Percentiles rank a stretch among this genome's conserved stretches.
Evolutionary conservation across 306 rosid species (phyloP).

Genomic region (barrel medic (Medicago truncatula)): DNA sequence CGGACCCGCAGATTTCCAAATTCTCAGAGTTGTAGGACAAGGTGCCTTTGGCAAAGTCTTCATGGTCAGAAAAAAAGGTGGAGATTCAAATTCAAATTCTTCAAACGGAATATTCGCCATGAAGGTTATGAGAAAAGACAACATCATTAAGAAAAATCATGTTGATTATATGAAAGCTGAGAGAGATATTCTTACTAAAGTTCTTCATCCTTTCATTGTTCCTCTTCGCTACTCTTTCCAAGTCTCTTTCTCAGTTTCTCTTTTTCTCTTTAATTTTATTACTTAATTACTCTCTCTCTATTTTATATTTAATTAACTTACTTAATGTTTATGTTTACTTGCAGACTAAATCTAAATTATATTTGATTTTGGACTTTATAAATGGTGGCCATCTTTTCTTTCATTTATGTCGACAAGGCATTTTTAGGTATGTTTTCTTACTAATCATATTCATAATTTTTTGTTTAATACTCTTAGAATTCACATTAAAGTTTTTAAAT

Average conservation of each 20-base stretch:
- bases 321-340: slow-evolving; percentile 36
- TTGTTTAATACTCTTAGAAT: not conserved
- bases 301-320: not conserved
- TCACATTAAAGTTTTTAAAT: not conserved
- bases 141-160: slow-evolving; percentile 85
- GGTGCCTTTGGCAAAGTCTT: slow-evolving; percentile 97
- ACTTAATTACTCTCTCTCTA: not conserved
- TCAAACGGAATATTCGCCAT: slow-evolving; percentile 70
- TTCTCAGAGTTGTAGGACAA: slow-evolving; percentile 77
- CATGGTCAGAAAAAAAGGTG: slow-evolving; percentile 63
- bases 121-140: slow-evolving; percentile 96
- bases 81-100: not conserved
- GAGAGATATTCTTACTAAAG: slow-evolving; percentile 93
- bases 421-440: slow-evolving; percentile 67
- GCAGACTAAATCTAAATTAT: slow-evolving; percentile 86
- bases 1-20: slow-evolving; percentile 81
- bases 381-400: slow-evolving; percentile 97
- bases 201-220: slow-evolving; percentile 86
- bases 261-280: not conserved
- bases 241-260: slow-evolving; percentile 40
- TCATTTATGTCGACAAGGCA: slow-evolving; percentile 86
- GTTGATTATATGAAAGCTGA: slow-evolving; percentile 96
- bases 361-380: slow-evolving; percentile 87
- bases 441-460: not conserved
- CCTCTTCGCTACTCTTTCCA: slow-evolving; percentile 92